Evolutionary conservation across 2,329 filamentous ascomycete species (phyloP).

Genomic region (Fusarium scirpi): DNA sequence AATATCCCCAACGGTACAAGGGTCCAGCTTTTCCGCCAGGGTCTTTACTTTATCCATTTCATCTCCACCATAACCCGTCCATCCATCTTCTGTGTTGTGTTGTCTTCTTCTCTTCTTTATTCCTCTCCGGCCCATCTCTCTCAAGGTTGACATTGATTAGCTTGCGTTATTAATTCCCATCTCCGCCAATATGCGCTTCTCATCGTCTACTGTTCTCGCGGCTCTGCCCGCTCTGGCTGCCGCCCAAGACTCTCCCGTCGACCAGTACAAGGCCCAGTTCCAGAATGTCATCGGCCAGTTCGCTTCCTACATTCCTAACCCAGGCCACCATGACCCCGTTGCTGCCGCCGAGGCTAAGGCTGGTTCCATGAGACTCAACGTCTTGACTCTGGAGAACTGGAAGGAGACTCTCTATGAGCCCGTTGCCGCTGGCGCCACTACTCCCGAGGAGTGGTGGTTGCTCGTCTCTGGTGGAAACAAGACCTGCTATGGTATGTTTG

Average conservation of each 20-base stretch:
- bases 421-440: conserved; percentile 68
- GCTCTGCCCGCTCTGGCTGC: conserved; percentile 68
- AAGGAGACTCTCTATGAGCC: conserved; percentile 73
- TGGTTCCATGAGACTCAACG: conserved; percentile 58
- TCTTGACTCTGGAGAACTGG: conserved; percentile 77
- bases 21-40: conserved; percentile 41
- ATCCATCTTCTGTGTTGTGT: conserved; percentile 28
- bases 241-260: conserved; percentile 64
- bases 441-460: conserved; percentile 81
- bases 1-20: conserved; percentile 45
- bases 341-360: conserved; percentile 58
- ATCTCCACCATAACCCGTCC: conserved; percentile 42
- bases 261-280: conserved; percentile 72
- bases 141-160: conserved; percentile 6
- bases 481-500: conserved; percentile 74
- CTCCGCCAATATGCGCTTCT: conserved; percentile 67
- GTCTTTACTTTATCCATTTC: conserved; percentile 35
- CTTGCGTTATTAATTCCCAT: conserved; percentile 7
- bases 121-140: conserved; percentile 13
- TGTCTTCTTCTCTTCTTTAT: conserved; percentile 28
- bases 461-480: conserved; percentile 81
- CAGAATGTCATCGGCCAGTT: conserved; percentile 73
- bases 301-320: conserved; percentile 63
- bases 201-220: conserved; percentile 61
- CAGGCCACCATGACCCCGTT: conserved; percentile 56